Base-by-base conservation (phyloP, 495 filamentous ascomycete species). In the Aspergillus bertholletiae region DNA sequence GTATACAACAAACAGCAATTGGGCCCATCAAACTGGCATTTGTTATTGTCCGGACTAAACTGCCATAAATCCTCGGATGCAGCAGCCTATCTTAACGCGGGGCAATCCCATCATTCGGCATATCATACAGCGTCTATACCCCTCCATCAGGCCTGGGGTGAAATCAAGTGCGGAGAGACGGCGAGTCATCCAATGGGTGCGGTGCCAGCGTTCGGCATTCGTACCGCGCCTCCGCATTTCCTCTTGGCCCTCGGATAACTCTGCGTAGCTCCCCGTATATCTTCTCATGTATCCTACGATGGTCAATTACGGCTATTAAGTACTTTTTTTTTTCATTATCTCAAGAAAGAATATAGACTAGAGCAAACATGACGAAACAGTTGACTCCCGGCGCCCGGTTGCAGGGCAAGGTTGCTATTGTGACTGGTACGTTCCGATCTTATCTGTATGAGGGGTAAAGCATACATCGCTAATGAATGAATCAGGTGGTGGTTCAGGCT, bases 341-440 rank as follows among this genome's bases (percentile, higher is more conserved):
- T 8, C 8, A 28, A 15, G 11, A 37, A 2, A 37, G 5, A 37
- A n/a, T 15, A 6, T 21, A 43, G 1, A 43, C 15, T 22, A 5
- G 5, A 43, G 5, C 9, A 21, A 43, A 43, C n/a, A 59, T 51
- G 53, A 44, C 56, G 1, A 66, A 67, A 61, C 21, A 22, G 7
- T 37, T 43, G 12, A 1, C 37, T 7, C 50, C 35, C 1, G 63
- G 68, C 40, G 57, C 66, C 15, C 61, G 72, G 57, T 79, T 98
- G 20, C 77, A 84, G 46, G 92, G 89, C 71, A 98, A 97, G 75
- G 96, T 96, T 72, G 89, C 89, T 68, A 85, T 98, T 58, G 82
- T 98, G 63, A 98, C 94, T 18, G 93, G 93, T 67, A 37, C 15
- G 60, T 51, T 13, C 11, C n/a, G 7, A 12, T 34, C 21, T 22